Conservation (phyloP, 257 asterid species). For the Plantago major region DNA sequence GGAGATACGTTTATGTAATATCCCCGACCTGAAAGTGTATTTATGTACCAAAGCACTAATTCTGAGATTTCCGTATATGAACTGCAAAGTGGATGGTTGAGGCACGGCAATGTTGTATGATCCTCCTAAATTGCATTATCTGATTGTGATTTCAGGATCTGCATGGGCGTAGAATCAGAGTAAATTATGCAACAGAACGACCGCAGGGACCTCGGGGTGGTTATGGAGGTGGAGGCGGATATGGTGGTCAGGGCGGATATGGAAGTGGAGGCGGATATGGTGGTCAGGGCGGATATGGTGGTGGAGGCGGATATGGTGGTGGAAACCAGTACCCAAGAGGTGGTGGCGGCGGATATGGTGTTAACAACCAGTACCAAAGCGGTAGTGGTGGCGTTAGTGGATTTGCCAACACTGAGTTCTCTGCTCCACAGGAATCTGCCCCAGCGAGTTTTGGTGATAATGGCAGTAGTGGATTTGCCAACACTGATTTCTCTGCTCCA, state of each 20-base stretch:
- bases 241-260: conserved; percentile 30
- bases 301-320: conserved; percentile 26
- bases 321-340: conserved; percentile 15
- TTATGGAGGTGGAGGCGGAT: conserved; percentile 29
- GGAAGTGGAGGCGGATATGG: conserved; percentile 34
- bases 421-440: conserved; percentile 20
- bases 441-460: no score
- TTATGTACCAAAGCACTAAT: no score
- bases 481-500: no score
- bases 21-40: no score
- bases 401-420: conserved; percentile 15
- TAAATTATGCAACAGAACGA: conserved; percentile 50
- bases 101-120: no score
- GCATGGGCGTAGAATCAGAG: conserved; percentile 50
- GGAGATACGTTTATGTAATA: no score
- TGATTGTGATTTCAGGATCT: conserved; percentile 37
- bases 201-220: conserved; percentile 49
- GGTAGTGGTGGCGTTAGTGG: conserved; percentile 29
- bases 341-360: conserved; percentile 22
- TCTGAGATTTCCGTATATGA: no score
- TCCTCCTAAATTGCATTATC: background rate
- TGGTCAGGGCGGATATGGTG: conserved; percentile 21
- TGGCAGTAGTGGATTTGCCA: no score
- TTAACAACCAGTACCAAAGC: conserved; percentile 10
- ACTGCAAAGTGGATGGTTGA: no score